These are phyloP conservation scores for Rhizopogon rudus DNA, from an alignment of 768 basidiomycete species.

Conservation along the genomic window DNA sequence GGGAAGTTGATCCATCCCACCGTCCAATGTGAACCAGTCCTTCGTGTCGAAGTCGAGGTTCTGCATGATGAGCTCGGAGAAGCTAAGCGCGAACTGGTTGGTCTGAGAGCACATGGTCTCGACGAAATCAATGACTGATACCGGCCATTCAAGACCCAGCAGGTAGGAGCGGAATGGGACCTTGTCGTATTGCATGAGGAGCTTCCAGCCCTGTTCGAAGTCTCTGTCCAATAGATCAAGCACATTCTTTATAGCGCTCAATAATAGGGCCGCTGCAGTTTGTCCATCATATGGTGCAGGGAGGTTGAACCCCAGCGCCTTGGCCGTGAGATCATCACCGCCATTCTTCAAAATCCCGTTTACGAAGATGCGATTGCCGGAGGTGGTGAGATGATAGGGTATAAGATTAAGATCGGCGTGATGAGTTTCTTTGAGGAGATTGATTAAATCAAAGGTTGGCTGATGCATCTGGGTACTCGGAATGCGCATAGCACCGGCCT, in stretches of 20 bases:
- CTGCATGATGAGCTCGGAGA: slow-evolving; percentile 20
- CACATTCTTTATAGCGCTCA: neutral
- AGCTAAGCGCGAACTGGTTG: slow-evolving; percentile 20
- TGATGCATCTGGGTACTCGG: slow-evolving; percentile 7
- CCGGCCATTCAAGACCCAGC: slow-evolving; percentile 7
- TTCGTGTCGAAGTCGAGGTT: slow-evolving; percentile 17
- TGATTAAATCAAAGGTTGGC: slow-evolving; percentile 1
- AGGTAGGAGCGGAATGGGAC: slow-evolving; percentile 18
- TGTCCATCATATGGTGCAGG: neutral
- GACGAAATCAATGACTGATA: slow-evolving; percentile 15
- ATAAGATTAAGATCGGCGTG: slow-evolving; percentile 1
- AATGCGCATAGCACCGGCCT: slow-evolving; percentile 15
- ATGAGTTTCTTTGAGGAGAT: slow-evolving; percentile 3
- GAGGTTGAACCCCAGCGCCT: neutral
- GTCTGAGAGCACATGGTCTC: slow-evolving; percentile 19
- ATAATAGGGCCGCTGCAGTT: neutral
- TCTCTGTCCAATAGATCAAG: slow-evolving; percentile 1
- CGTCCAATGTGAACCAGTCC: slow-evolving; percentile 14
- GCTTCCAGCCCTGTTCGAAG: neutral
- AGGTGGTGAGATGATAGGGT: slow-evolving; percentile 1
- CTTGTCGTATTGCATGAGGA: slow-evolving; percentile 12
- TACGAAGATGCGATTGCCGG: neutral
- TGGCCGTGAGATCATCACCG: neutral
- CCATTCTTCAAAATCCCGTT: slow-evolving; percentile 2
- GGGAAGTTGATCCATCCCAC: slow-evolving; percentile 18